These are phyloP conservation scores for Hemisphaericaspora nanyangensis DNA, from an alignment of 805 yeast species.

Conservation along the genomic window DNA sequence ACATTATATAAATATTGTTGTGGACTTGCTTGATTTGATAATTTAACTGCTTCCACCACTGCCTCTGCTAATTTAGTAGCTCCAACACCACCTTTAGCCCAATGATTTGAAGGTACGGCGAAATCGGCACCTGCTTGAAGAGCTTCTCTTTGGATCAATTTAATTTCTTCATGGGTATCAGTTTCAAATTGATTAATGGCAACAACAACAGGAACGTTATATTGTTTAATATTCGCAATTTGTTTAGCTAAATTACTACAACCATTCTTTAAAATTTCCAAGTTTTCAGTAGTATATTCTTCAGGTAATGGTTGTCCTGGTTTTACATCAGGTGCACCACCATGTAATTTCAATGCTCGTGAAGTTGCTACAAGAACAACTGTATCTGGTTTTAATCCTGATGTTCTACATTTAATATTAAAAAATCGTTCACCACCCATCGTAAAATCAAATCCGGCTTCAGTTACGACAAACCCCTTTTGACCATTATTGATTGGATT, in stretches of 20 bases:
- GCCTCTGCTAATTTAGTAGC: conserved; percentile 81
- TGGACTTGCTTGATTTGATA: conserved; percentile 23
- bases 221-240: conserved; percentile 76
- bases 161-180: conserved; percentile 79
- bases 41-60: conserved; percentile 65
- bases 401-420: conserved; percentile 91
- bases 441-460: conserved; percentile 97
- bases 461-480: conserved; percentile 89
- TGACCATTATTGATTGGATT: conserved; percentile 41
- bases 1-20: conserved; percentile 64
- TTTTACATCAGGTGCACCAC: conserved; percentile 95
- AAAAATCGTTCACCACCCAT: conserved; percentile 99
- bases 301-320: conserved; percentile 86
- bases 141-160: conserved; percentile 74
- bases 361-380: conserved; percentile 95
- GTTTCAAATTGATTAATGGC: conserved; percentile 87
- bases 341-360: conserved; percentile 93
- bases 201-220: conserved; percentile 89
- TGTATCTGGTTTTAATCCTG: conserved; percentile 83
- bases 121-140: conserved; percentile 88
- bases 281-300: conserved; percentile 77
- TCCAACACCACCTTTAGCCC: conserved; percentile 95
- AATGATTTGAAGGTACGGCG: conserved; percentile 88
- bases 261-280: conserved; percentile 73
- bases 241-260: conserved; percentile 89